Evolutionary conservation across 2,329 filamentous ascomycete genomes (phyloP).

Genomic region (Lasiodiplodia hormozganensis): DNA sequence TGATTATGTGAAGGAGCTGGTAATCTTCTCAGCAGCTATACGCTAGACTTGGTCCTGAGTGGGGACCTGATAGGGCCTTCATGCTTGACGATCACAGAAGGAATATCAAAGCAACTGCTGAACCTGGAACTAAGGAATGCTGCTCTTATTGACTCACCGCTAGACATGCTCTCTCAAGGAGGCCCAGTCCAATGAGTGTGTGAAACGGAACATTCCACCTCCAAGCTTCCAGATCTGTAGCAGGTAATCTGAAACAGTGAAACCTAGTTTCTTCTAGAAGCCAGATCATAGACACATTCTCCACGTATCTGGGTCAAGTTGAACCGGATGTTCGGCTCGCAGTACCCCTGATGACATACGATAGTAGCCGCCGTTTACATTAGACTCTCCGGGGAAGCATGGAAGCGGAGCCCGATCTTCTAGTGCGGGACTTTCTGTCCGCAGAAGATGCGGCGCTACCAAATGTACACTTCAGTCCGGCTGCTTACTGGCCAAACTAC

Average conservation of each 20-base stretch:
- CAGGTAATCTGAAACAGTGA: not conserved
- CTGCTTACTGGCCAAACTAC: not conserved
- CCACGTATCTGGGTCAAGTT: not conserved
- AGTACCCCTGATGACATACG: not conserved
- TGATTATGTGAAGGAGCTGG: not conserved
- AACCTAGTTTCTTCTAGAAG: constrained; percentile 4
- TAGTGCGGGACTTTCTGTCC: not conserved
- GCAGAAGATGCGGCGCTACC: not conserved
- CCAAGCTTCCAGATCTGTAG: not conserved
- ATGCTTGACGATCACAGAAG: not conserved
- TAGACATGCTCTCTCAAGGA: not conserved
- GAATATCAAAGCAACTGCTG: not conserved
- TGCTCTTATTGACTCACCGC: not conserved
- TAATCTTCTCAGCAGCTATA: not conserved
- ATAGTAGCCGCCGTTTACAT: not conserved
- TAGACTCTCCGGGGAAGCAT: constrained; percentile 8
- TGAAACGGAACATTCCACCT: not conserved
- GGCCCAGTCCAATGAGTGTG: not conserved
- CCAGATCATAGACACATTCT: not conserved
- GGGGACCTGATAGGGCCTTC: not conserved
- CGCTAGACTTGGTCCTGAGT: not conserved
- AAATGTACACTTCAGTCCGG: not conserved
- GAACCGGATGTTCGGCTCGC: not conserved
- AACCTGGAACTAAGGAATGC: not conserved
- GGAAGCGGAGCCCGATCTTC: not conserved